Base-by-base conservation (phyloP, 345 rosid species). In the Mallotus nudiflorus region DNA sequence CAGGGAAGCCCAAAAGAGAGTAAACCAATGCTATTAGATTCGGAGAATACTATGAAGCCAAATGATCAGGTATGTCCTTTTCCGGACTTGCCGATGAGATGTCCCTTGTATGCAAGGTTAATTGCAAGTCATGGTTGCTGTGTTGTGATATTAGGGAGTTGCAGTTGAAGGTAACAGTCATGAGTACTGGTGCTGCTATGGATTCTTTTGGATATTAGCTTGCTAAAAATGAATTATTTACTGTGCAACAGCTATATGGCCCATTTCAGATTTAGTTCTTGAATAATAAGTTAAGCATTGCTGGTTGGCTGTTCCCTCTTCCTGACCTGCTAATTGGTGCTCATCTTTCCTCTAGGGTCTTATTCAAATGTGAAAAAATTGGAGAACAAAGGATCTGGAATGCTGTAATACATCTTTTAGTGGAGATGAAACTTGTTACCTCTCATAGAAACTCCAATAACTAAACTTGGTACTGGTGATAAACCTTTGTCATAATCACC, bases 1-100 rank as follows among this genome's bases (percentile, higher is more conserved):
- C 71, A 84, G 87, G 87, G 65, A 63, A 84, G 85, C 75, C 78
- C 78, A 63, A 78, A 68, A 49, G 87, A 84, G 60, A 74, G 51
- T 53, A 84, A 84, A 53, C 83, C 81, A 44, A 69, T 40, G 31
- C 70, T 68, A 49, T 33, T 71, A 66, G 77, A 65, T 67, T 46
- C 81, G 46, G 68, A 65, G 33, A 73, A 65, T 49, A 46, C 75
- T 37, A 20, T 66, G 60, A 77, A 63, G 73, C 74, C 76, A 45
- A 67, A 77, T 55, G 81, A 73, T 51, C 79, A 79, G 85, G 87
- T 80, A 62, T 28, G 60, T 1, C 51, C 3, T 40, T 70, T 72
- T 40, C 66, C 24, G 20, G 46, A 24, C 55, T 55, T 25, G 3
- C 18, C 39, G 18, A 35, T 31, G 31, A 20, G 10, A 7, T 31